Evolutionary conservation across 1,284 basidiomycete genomes (phyloP).

Genomic region (Heterobasidion parviporum): DNA sequence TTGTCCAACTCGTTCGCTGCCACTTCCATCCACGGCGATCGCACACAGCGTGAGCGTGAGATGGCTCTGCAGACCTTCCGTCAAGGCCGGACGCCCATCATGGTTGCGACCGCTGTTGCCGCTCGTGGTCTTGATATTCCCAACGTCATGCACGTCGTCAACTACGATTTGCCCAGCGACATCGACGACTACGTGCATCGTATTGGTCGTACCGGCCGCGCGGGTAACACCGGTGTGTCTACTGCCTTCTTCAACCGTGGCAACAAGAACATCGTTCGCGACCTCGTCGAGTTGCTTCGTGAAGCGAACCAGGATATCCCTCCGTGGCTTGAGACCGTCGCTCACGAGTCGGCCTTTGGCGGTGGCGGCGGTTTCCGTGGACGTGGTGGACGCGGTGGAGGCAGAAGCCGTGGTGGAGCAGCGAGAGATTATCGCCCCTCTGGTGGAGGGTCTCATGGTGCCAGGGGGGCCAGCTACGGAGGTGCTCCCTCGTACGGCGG

Average conservation of each 20-base stretch:
- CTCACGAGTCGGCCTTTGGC: slow-evolving; percentile 75
- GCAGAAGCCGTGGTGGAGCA: slow-evolving; percentile 41
- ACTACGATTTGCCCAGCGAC: slow-evolving; percentile 97
- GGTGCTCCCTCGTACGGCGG: slow-evolving; percentile 29
- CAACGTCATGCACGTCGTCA: slow-evolving; percentile 98
- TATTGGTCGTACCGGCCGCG: slow-evolving; percentile 98
- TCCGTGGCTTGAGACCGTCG: slow-evolving; percentile 84
- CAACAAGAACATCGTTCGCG: slow-evolving; percentile 88
- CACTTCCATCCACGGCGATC: slow-evolving; percentile 97
- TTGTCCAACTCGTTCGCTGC: slow-evolving; percentile 79
- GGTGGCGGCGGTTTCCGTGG: slow-evolving; percentile 49
- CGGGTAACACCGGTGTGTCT: slow-evolving; percentile 94
- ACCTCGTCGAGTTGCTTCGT: slow-evolving; percentile 87
- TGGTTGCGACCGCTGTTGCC: slow-evolving; percentile 97
- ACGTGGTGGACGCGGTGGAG: slow-evolving; percentile 52
- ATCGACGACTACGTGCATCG: slow-evolving; percentile 99
- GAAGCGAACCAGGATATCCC: slow-evolving; percentile 98
- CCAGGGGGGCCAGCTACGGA: slow-evolving; percentile 12
- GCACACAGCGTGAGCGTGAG: slow-evolving; percentile 97
- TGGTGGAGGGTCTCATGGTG: slow-evolving; percentile 27
- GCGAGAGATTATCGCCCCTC: slow-evolving; percentile 39
- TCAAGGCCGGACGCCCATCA: slow-evolving; percentile 88
- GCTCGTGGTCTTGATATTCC: slow-evolving; percentile 99
- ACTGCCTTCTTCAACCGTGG: slow-evolving; percentile 94
- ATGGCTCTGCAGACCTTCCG: slow-evolving; percentile 94